Evolutionary conservation across 1,139 yeast genomes (phyloP), one percentile per base, ranked within the genome.

Genomic region (Geotrichum reessii): DNA sequence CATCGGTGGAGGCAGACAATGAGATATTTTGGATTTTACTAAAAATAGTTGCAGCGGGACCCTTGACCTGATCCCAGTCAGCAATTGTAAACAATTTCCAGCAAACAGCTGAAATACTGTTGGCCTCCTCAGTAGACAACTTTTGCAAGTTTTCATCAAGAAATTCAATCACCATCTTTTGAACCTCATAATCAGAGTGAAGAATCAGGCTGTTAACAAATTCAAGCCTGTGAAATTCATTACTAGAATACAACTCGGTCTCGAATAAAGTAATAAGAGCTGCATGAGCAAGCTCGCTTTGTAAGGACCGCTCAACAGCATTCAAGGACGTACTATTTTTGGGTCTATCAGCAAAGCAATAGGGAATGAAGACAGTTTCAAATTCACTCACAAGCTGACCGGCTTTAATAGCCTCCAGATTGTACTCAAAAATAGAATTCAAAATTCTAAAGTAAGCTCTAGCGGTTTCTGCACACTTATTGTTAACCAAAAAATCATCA

Each of bases 11-110:
- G 12, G 50, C 48, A 9, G 59, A 50, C 31, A 56, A 46, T n/a
- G 63, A 37, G 14, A 61, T 50, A 11, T 52, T 17, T 12, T 40
- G 55, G 12, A 75, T 59, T n/a, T 62, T 63, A 56, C 73, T 71
- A 55, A 81, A 70, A 2, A 78, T 66, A 21, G 72, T 65, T 49
- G 83, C 68, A 6, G 80, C 76, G 5, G 73, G 69, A 0, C 81
- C 74, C 58, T 78, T 75, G 6, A 81, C 76, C 50, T 74, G 75
- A 49, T 76, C 76, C 79, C 83, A 78, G 19, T 58, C 56, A 11
- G 70, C 61, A 0, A 63, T 52, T 0, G 65, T 63, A 17, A 72
- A 66, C 2, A 69, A 57, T 3, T 61, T 73, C 71, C 58, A 80
- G 33, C 27, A 67, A 55, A 74, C 76, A 71, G 44, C 75, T 55